These are phyloP conservation scores for Chlamydomonas sp. DNA, from an alignment of 139 green algal genomes.

Conservation along the genomic window DNA sequence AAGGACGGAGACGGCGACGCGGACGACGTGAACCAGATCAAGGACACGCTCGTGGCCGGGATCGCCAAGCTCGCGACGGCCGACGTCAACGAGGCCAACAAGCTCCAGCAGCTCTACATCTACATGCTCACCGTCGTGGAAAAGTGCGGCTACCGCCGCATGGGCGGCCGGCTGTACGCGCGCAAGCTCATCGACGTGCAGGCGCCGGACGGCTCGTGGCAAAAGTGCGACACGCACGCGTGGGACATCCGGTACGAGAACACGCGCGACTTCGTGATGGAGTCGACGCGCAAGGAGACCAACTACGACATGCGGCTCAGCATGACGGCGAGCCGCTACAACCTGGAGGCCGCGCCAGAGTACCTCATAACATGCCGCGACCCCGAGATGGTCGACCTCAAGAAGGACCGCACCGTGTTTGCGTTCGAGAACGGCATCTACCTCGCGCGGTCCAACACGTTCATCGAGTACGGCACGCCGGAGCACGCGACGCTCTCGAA, in stretches of 20 bases:
- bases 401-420: conserved; percentile 12
- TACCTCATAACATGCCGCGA: conserved; percentile 8
- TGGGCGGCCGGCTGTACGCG: neutral
- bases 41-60: neutral
- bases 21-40: too few species aligned
- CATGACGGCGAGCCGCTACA: neutral
- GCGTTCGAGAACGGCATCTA: conserved; percentile 24
- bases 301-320: conserved; percentile 17
- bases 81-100: conserved; percentile 3
- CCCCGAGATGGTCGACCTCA: conserved; percentile 12
- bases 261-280: conserved; percentile 13
- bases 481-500: conserved; percentile 3
- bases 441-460: conserved; percentile 9
- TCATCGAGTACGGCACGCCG: neutral
- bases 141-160: neutral
- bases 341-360: conserved; percentile 5
- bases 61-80: neutral
- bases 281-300: conserved; percentile 9
- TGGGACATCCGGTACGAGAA: neutral
- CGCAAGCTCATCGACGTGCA: neutral
- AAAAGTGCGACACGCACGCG: neutral
- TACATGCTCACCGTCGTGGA: conserved; percentile 8
- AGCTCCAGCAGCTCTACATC: conserved; percentile 5
- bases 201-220: neutral
- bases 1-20: neutral